Base-by-base conservation (phyloP, 2,329 filamentous ascomycete genomes). In the Aspergillus neoniger region DNA sequence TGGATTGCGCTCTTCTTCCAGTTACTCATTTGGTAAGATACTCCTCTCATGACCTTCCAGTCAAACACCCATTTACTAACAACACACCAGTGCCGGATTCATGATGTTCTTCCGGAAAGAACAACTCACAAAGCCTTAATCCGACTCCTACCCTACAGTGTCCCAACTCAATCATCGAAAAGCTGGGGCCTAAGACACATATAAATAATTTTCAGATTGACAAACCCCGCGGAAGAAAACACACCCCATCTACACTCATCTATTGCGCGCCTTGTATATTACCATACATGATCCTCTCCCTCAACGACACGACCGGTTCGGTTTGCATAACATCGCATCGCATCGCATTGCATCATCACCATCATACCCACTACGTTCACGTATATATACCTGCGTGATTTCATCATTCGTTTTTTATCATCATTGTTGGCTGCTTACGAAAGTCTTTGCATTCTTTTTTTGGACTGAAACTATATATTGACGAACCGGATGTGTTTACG, bases 1-100 rank as follows among this genome's bases (percentile, higher is more conserved):
- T 89, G 86, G 86, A 76, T 88, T 59, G 84, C 82, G 53, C 69
- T 89, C 38, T 60, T 80, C 7, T 78, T 84, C 58, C 87, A 90
- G 70, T 70, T 88, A 55, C 73, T 81, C 21, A 82, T 89, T 62
- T 88, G 77, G 84, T 72, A 82, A 84, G 51, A 77, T 76, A 63
- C 48, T 14, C 25, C 55, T 9, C 3, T 8, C 5, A 30, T 7
- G 7, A 5, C 7, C 2, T n/a, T 32, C 28, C 28, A 15, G 7
- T 9, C 3, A 17, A 1, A 54, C 32, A 63, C 19, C 52, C 57
- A 61, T 49, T 63, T 14, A 8, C 14, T 32, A 32, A 23, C 41
- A 15, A 4, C 59, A 17, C 19, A 28, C 2, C 19, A 79, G 76
- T 66, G 75, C 67, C 55, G 76, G 76, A 8, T 79, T 77, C 64